Evolutionary conservation across 2,329 filamentous ascomycete species (phyloP), one percentile per base, ranked within the genome.

Genomic region (Calonectria leucothoes): DNA sequence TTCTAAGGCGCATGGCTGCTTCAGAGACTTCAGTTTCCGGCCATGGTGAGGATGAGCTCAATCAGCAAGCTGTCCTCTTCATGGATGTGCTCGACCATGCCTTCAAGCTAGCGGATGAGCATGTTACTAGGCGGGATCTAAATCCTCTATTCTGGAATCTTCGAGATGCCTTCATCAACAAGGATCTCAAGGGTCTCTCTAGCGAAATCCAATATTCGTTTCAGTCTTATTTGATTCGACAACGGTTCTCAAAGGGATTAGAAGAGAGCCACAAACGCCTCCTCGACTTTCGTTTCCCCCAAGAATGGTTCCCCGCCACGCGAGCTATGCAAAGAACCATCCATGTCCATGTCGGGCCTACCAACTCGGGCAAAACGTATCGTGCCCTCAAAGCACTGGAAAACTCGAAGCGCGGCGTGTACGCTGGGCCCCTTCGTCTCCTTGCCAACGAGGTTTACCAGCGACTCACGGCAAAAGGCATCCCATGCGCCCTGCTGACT

Each of bases 281-380:
- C 17, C 91, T 95, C n/a, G 95, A 98, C 84, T 86, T 98, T 77
- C 91, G 95, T n/a, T 95, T 92, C 83, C 97, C 97, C 0, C 90
- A 93, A 68, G 97, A 99, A 83, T 98, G 96, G 96, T 98, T 93
- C 81, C 95, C 96, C 0, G 92, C 91, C 5, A 97, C 97, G 2
- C 91, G 97, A 72, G 89, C 91, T 57, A 88, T 97, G 79, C 94
- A 96, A 80, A 90, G 97, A 55, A 96, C 92, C 0, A 90, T 99
- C 49, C 95, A 98, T 85, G 87, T 99, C 25, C 97, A 99, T 80
- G 95, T 99, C 64, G 97, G 97, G 0, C 97, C 97, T 1, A 99
- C 97, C 2, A 99, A 99, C 84, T 98, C 97, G 0, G 97, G 97
- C 71, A 99, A 99, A 88, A 99, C 97, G 0, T 99, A 98, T 82